Evolutionary conservation across 805 yeast species (phyloP), one percentile per base, ranked within the genome.

Genomic region (Candida palmyrensis): DNA sequence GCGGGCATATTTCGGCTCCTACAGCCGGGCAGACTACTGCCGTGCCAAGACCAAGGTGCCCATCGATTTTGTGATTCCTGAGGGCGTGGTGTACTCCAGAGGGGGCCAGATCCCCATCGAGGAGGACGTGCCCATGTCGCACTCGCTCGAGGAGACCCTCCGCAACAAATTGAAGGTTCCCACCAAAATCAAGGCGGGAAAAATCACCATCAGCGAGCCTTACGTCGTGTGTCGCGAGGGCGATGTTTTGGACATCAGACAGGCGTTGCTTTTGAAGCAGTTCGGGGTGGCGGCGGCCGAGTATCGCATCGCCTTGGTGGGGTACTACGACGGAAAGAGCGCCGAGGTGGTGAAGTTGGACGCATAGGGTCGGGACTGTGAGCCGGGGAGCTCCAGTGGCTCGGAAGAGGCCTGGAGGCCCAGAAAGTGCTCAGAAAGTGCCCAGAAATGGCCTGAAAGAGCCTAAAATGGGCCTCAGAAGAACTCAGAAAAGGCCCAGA

Each of bases 71-170:
- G 73, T 77, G 4, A 72, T 92, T 36, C 97, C 98, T 18, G 87
- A 71, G 39, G 99, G 99, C 30, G 73, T 87, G 33, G 81, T 92
- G 6, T 89, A 87, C 59, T 85, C 97, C 14, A 81, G 96, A 56
- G 99, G 96, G 49, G 98, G 98, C 15, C 94, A 86, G 62, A 66
- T 89, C 32, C 72, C 96, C 19, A 62, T 57, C 16, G 97, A 88
- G 53, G 97, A 92, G 44, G 99, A 92, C 59, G 88, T 92, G 14
- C 96, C 97, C 47, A 80, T 92, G 84, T 82, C 94, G 9, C 98
- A 92, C 57, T 87, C 97, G 5, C 73, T 94, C 64, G 98, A 92
- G 62, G 86, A 88, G 50, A 86, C 95, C 25, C 61, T 92, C 52
- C 82, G 98, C 70, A 84, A 79, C 59, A 83, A 83, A 55, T 79